Evolutionary conservation across 805 yeast genomes (phyloP).

Genomic region (Sungouiella thailandica): DNA sequence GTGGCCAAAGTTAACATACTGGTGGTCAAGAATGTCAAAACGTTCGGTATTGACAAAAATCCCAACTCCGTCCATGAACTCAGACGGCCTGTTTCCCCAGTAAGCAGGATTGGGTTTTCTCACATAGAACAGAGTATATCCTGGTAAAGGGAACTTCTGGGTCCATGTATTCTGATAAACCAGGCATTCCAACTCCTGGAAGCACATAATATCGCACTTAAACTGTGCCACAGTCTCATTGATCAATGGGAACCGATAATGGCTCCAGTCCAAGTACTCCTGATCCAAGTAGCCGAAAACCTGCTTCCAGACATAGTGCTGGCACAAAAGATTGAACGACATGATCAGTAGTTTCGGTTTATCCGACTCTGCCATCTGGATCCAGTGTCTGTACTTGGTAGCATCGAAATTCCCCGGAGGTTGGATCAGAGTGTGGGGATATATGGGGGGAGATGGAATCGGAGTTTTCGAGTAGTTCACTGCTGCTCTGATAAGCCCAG

Average conservation of each 20-base stretch:
- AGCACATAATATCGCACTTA: slow-evolving; percentile 55
- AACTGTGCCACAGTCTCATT: slow-evolving; percentile 29
- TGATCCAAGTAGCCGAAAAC: slow-evolving; percentile 49
- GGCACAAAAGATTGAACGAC: slow-evolving; percentile 45
- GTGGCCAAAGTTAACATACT: slow-evolving; percentile 27
- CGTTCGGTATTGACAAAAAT: slow-evolving; percentile 46
- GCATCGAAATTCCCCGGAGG: slow-evolving; percentile 17
- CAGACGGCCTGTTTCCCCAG: slow-evolving; percentile 40
- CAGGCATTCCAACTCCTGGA: slow-evolving; percentile 46
- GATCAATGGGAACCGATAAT: slow-evolving; percentile 36
- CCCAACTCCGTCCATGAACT: slow-evolving; percentile 57
- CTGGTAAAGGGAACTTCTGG: slow-evolving; percentile 21
- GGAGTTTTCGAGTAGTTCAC: no score
- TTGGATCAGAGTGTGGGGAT: slow-evolving; percentile 3
- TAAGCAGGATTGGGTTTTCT: slow-evolving; percentile 49
- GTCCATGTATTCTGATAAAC: slow-evolving; percentile 40
- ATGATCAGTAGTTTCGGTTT: slow-evolving; percentile 21
- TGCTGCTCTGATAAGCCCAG: no score
- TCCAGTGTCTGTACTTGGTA: slow-evolving; percentile 20
- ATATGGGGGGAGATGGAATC: slow-evolving; percentile 2
- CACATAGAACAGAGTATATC: slow-evolving; percentile 45
- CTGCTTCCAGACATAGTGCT: slow-evolving; percentile 56
- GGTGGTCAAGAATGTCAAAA: slow-evolving; percentile 37
- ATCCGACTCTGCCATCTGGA: slow-evolving; percentile 5
- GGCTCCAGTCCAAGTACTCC: slow-evolving; percentile 43